Evolutionary conservation across 2,329 filamentous ascomycete species (phyloP), one percentile per base, ranked within the genome.

Genomic region (Penicillium sp.): DNA sequence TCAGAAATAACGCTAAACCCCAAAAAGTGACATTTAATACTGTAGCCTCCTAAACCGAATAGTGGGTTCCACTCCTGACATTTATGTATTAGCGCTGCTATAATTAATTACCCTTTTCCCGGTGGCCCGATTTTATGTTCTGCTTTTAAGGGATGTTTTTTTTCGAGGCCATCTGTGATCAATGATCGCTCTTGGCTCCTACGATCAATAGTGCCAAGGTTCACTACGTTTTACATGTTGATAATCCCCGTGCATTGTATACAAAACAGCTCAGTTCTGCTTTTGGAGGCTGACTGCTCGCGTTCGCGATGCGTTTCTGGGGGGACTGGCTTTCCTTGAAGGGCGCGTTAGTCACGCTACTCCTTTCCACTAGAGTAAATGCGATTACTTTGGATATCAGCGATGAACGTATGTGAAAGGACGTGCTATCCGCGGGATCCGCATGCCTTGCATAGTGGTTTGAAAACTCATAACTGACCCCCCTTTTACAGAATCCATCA

Each of bases 401-500:
- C 8, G 19, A 39, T 52, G 49, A 53, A 49, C 49, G 49, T 56
- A 29, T 37, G 39, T 52, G 22, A 19, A 45, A 24, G 21, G 26
- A 19, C 21, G 26, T 19, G 16, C n/a, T 19, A 39, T 39, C 16
- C 35, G n/a, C n/a, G 7, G 35, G 8, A 11, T 39, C 35, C n/a
- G 16, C 16, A 10, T 10, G 16, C 9, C 8, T 19, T n/a, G n/a
- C 3, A 19, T 19, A 3, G 19, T 14, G 19, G 10, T 14, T 14
- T 10, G 19, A 10, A 42, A 22, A 13, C 4, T 50, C 6, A 19
- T 39, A 47, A 39, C 52, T 74, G 24, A 45, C 39, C 22, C 14
- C 24, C 26, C n/a, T 22, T 24, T n/a, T 44, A 47, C 52, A 65
- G 64, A 74, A 29, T 78, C 74, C 5, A 76, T 81, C 59, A 78